A percentile compares a stretch with the other conserved stretches of the same genome.
Evolutionary conservation across 1,284 basidiomycete species (phyloP).

Genomic region (Porogramme epimiltina): DNA sequence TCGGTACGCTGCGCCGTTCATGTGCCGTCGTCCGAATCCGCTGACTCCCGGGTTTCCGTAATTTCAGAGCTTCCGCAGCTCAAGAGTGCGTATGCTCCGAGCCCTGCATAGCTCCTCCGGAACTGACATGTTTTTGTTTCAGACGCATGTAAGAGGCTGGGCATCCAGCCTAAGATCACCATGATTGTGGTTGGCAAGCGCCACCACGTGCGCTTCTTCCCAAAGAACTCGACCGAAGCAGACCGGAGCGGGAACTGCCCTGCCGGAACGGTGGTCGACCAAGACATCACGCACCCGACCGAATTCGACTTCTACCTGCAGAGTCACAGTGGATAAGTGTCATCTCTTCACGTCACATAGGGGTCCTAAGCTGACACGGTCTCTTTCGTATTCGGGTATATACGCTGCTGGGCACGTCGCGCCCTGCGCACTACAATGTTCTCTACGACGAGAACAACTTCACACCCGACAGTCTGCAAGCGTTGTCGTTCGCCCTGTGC

Average conservation of each 20-base stretch:
- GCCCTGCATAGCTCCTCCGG: not conserved
- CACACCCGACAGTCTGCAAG: conserved; percentile 68
- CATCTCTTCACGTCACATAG: not conserved
- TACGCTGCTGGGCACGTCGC: conserved; percentile 48
- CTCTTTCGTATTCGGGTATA: conserved; percentile 9
- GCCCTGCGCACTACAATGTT: conserved; percentile 68
- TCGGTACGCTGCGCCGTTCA: conserved; percentile 40
- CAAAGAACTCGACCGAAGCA: conserved; percentile 47
- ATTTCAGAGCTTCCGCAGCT: conserved; percentile 56
- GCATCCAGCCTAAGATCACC: conserved; percentile 55
- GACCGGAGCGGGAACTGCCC: conserved; percentile 74
- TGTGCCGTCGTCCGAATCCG: conserved; percentile 5
- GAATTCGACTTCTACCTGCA: conserved; percentile 85
- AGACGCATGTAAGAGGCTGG: not conserved
- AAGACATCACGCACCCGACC: conserved; percentile 68
- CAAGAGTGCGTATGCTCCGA: conserved; percentile 42
- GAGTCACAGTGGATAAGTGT: conserved; percentile 60
- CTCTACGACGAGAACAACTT: conserved; percentile 59
- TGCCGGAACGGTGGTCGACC: conserved; percentile 76
- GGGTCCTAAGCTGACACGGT: conserved; percentile 11
- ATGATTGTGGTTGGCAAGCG: conserved; percentile 77
- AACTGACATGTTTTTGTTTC: not conserved
- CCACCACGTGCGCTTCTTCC: conserved; percentile 80
- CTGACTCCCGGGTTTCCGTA: not conserved
- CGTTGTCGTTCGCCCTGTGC: conserved; percentile 74